phyloP scores from a whole-genome alignment of 768 basidiomycete genomes.

The Hericium alpestre region DNA sequence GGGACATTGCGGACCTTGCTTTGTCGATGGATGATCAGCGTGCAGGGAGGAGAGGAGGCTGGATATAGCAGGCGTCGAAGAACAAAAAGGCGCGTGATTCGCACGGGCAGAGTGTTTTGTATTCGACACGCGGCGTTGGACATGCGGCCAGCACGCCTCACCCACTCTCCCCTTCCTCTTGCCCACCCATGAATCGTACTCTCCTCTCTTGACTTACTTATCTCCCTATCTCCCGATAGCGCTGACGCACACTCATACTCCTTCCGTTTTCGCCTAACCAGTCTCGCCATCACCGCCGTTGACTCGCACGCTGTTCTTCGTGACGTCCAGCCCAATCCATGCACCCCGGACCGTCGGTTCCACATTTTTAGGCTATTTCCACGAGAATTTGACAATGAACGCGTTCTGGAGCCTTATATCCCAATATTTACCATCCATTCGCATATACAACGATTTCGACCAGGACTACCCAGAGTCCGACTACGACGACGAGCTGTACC shows the following conservation, averaged over 20 bases:
- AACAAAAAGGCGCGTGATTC: too few relatives aligned
- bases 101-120: background rate
- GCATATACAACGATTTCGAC: constrained; percentile 9
- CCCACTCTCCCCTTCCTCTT: background rate
- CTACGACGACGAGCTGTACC: constrained; percentile 10
- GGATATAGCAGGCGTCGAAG: background rate
- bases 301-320: background rate
- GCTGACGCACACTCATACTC: background rate
- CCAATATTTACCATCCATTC: constrained; percentile 9
- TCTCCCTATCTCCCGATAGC: background rate
- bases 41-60: background rate
- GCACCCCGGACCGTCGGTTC: background rate
- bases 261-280: background rate
- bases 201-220: background rate
- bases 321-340: background rate
- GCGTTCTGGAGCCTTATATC: constrained; percentile 12
- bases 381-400: constrained; percentile 5
- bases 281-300: background rate
- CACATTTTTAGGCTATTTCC: background rate
- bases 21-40: constrained; percentile 1
- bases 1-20: background rate
- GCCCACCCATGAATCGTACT: background rate
- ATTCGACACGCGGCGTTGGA: background rate
- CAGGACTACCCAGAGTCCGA: constrained; percentile 3
- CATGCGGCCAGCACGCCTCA: background rate